phyloP scores from a whole-genome alignment of 2,329 filamentous ascomycete species.

The Didymella sp. region DNA sequence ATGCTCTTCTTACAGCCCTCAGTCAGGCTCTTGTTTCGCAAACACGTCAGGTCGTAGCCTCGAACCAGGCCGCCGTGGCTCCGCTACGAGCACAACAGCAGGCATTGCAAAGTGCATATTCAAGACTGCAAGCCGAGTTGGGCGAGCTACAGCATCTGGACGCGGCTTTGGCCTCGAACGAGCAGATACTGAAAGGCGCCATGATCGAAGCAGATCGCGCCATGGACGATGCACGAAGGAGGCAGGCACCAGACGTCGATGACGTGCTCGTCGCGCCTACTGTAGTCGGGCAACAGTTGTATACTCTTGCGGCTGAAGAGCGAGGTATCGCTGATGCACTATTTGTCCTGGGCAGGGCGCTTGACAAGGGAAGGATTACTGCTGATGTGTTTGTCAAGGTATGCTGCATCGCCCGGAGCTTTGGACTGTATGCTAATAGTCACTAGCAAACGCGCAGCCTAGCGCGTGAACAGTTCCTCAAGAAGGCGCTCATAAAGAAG shows the following conservation, averaged over 20 bases:
- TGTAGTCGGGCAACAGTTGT: conserved; percentile 90
- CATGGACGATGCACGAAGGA: conserved; percentile 73
- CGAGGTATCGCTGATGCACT: conserved; percentile 84
- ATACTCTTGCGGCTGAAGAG: conserved; percentile 87
- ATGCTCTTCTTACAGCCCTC: conserved; percentile 80
- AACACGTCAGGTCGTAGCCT: conserved; percentile 71
- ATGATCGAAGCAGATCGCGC: conserved; percentile 80
- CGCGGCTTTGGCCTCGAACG: conserved; percentile 75
- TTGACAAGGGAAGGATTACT: conserved; percentile 74
- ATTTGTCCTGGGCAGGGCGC: conserved; percentile 77
- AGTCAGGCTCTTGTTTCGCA: conserved; percentile 72
- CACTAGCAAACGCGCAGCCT: conserved; percentile 68
- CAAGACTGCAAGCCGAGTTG: conserved; percentile 75
- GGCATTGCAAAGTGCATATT: conserved; percentile 75
- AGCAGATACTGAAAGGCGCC: conserved; percentile 76
- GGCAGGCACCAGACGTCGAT: conserved; percentile 79
- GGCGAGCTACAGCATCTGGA: conserved; percentile 74
- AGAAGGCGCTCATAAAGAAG: conserved; percentile 81
- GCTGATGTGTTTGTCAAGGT: conserved; percentile 80
- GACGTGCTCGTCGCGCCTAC: conserved; percentile 93
- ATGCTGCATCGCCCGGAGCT: conserved; percentile 20
- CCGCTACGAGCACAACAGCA: conserved; percentile 79
- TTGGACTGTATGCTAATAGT: conserved; percentile 15
- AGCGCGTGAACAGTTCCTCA: conserved; percentile 81
- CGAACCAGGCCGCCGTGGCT: conserved; percentile 76